Evolutionary conservation across 129 eudicot genomes (phyloP).

Genomic region (Pittosporum tobira): DNA sequence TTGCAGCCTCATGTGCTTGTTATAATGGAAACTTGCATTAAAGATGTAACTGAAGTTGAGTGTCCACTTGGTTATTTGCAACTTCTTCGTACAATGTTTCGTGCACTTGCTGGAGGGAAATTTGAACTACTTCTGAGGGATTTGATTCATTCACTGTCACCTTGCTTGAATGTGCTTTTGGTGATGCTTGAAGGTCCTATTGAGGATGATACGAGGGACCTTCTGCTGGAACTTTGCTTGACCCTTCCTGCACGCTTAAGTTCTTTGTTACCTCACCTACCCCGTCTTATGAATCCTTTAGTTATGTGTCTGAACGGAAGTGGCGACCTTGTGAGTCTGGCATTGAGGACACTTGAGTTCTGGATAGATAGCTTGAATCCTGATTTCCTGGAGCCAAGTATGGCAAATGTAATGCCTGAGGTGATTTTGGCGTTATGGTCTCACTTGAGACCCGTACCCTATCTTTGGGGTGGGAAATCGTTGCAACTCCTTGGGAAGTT

Average conservation of each 20-base stretch:
- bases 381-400: slow-evolving; percentile 96
- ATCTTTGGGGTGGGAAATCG: slow-evolving; percentile 92
- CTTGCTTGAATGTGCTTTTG: slow-evolving; percentile 81
- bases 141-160: slow-evolving; percentile 56
- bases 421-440: slow-evolving; percentile 95
- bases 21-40: slow-evolving; percentile 95
- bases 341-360: slow-evolving; percentile 88
- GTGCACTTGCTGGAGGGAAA: slow-evolving; percentile 90
- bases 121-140: slow-evolving; percentile 86
- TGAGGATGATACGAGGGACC: slow-evolving; percentile 90
- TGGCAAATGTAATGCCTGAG: slow-evolving; percentile 98
- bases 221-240: slow-evolving; percentile 81
- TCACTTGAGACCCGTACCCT: slow-evolving; percentile 91
- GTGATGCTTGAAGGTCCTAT: slow-evolving; percentile 98
- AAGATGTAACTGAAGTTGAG: slow-evolving; percentile 83
- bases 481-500: slow-evolving; percentile 92
- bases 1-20: slow-evolving; percentile 92
- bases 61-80: slow-evolving; percentile 87
- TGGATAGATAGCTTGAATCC: slow-evolving; percentile 99
- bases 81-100: slow-evolving; percentile 93
- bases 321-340: slow-evolving; percentile 81
- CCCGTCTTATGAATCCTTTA: slow-evolving; percentile 96
- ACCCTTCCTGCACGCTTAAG: slow-evolving; percentile 92
- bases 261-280: slow-evolving; percentile 83
- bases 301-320: slow-evolving; percentile 90